These are phyloP conservation scores for Trifolium subterraneum DNA, from an alignment of 306 rosid species.

Conservation along the genomic window DNA sequence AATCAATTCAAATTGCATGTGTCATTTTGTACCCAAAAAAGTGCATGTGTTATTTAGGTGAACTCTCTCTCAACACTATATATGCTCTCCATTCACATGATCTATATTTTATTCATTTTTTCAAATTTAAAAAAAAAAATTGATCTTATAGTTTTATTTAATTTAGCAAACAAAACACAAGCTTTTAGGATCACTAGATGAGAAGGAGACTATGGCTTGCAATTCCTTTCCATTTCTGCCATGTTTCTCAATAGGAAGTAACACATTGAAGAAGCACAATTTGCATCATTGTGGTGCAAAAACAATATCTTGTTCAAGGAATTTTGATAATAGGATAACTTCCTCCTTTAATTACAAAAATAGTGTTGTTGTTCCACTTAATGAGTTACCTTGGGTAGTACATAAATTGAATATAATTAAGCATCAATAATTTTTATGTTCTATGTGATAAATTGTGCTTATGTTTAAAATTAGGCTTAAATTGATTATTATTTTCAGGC, in stretches of 20 bases:
- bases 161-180: background rate
- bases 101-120: background rate
- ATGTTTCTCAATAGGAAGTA: background rate
- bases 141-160: background rate
- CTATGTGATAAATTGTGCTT: background rate
- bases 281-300: slow-evolving; percentile 5
- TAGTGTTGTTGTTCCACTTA: slow-evolving; percentile 26
- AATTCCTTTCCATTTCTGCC: background rate
- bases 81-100: background rate
- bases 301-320: background rate
- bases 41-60: background rate
- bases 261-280: slow-evolving; percentile 12
- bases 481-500: slow-evolving; percentile 31
- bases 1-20: background rate
- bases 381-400: slow-evolving; percentile 33
- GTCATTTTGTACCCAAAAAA: background rate
- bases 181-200: background rate
- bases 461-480: background rate
- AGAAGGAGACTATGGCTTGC: slow-evolving; percentile 1
- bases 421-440: background rate
- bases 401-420: background rate
- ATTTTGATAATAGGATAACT: slow-evolving; percentile 9
- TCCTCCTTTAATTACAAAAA: slow-evolving; percentile 29
- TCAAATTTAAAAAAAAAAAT: background rate
- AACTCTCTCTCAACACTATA: background rate